These are phyloP conservation scores for Solanum hybrid DNA, from an alignment of 305 asterid genomes.

Conservation along the genomic window DNA sequence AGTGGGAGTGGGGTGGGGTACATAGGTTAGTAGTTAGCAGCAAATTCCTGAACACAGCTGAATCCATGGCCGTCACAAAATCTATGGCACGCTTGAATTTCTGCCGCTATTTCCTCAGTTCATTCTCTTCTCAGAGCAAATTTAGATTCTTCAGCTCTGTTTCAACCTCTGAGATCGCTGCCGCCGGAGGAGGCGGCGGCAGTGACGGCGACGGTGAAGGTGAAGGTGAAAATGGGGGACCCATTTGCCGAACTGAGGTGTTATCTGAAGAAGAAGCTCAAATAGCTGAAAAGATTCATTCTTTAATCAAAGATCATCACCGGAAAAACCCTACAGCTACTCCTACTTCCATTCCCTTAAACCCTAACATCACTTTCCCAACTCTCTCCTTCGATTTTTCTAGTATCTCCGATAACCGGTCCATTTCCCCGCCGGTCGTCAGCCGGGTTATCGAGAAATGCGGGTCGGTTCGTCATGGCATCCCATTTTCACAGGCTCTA, in stretches of 20 bases:
- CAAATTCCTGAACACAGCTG: neutral
- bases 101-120: constrained; percentile 7
- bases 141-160: neutral
- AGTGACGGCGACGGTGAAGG: neutral
- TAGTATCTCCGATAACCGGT: constrained; percentile 19
- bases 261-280: constrained; percentile 37
- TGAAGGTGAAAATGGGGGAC: neutral
- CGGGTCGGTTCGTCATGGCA: constrained; percentile 75
- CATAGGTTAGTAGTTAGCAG: neutral
- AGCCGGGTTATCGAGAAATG: constrained; percentile 55
- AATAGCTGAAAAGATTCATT: constrained; percentile 38
- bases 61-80: constrained; percentile 29
- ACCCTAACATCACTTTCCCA: constrained; percentile 41
- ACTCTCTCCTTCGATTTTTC: constrained; percentile 54
- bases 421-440: constrained; percentile 32
- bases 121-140: neutral
- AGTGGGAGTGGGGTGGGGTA: no score
- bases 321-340: constrained; percentile 53
- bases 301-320: constrained; percentile 60
- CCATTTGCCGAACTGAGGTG: neutral
- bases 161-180: constrained; percentile 12
- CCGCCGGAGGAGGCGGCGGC: neutral
- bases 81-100: constrained; percentile 10
- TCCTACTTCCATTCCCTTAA: constrained; percentile 16
- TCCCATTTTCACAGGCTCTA: constrained; percentile 67